These are phyloP conservation scores for Cladosporium sp. DNA, from an alignment of 2,329 filamentous ascomycete species.

Conservation along the genomic window DNA sequence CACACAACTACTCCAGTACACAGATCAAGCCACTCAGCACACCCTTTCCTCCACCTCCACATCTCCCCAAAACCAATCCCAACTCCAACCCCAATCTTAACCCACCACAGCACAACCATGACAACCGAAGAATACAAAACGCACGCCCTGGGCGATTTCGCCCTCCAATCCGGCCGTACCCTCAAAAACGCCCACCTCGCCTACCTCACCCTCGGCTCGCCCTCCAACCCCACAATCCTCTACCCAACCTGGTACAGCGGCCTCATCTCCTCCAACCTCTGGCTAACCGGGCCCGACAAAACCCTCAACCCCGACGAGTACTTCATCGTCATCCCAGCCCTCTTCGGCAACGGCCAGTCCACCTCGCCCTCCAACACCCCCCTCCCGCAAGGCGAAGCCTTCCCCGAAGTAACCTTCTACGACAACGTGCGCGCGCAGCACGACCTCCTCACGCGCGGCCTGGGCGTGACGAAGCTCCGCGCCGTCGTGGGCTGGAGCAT, in stretches of 20 bases:
- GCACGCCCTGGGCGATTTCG: conserved; percentile 39
- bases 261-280: conserved; percentile 64
- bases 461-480: conserved; percentile 54
- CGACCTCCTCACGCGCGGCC: conserved; percentile 56
- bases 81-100: background rate
- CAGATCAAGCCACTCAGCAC: too few relatives aligned
- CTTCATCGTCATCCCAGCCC: conserved; percentile 62
- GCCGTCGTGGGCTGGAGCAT: conserved; percentile 66
- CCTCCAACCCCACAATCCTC: conserved; percentile 58
- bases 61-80: background rate
- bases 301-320: conserved; percentile 59
- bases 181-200: conserved; percentile 63
- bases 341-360: conserved; percentile 65
- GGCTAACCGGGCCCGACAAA: conserved; percentile 63
- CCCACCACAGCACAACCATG: conserved; percentile 10
- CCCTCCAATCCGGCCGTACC: conserved; percentile 57
- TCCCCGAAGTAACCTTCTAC: conserved; percentile 58
- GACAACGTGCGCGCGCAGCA: conserved; percentile 66
- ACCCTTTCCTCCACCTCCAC: background rate
- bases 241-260: conserved; percentile 75
- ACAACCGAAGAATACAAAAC: conserved; percentile 36
- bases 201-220: conserved; percentile 68
- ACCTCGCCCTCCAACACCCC: conserved; percentile 57
- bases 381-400: conserved; percentile 40
- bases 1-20: too few relatives aligned